Conservation (phyloP, 148 eudicot genomes). For the Fagopyrum esculentum region DNA sequence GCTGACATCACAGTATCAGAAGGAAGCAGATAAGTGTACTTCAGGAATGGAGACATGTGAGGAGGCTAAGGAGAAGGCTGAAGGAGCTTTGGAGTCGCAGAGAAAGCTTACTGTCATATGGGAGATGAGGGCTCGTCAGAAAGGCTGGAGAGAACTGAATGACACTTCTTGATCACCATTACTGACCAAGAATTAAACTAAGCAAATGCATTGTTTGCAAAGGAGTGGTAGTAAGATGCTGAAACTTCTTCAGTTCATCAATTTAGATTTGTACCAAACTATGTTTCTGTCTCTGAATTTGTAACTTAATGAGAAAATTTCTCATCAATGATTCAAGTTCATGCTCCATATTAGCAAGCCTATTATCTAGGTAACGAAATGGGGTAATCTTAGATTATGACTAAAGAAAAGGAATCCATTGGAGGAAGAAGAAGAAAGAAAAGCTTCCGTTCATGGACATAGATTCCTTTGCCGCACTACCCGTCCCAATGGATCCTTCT, state of each 20-base stretch:
- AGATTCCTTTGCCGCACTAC: too few species aligned
- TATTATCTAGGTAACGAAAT: too few species aligned
- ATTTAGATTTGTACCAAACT: not conserved
- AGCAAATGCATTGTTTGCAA: too few species aligned
- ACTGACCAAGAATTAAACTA: too few species aligned
- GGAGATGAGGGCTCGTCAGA: constrained; percentile 66
- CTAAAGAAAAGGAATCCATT: too few species aligned
- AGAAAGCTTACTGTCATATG: constrained; percentile 43
- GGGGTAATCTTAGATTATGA: too few species aligned
- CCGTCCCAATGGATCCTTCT: too few species aligned
- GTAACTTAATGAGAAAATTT: not conserved
- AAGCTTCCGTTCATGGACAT: too few species aligned
- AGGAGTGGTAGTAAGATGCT: too few species aligned
- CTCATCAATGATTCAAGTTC: too few species aligned
- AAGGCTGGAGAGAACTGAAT: constrained; percentile 54
- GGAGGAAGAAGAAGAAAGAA: too few species aligned
- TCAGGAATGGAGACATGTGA: constrained; percentile 92
- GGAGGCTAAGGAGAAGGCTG: constrained; percentile 78
- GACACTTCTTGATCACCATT: not conserved
- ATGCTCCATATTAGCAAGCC: too few species aligned
- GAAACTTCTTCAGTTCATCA: not conserved
- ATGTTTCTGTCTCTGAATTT: not conserved
- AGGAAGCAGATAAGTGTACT: constrained; percentile 81
- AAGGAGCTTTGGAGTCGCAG: constrained; percentile 47
- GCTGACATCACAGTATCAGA: constrained; percentile 66